A percentile compares a stretch with the other conserved stretches of the same genome.
Evolutionary conservation across 176 grass and related monocot genomes (phyloP).

Genomic region (Musa acuminata): DNA sequence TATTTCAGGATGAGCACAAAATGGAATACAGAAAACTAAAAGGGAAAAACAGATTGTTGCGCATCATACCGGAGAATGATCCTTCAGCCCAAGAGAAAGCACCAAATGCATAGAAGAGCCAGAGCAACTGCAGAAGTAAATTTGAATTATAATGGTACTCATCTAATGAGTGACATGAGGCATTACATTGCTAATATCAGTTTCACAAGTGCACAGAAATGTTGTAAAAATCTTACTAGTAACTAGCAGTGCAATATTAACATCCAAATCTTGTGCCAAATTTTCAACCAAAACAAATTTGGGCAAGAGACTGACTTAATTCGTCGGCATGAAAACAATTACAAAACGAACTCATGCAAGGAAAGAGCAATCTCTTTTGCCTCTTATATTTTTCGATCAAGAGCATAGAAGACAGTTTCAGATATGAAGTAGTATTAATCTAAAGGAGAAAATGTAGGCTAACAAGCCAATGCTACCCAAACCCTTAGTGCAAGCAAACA

Average conservation of each 20-base stretch:
- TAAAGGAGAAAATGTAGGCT: too few species aligned
- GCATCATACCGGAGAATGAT: constrained; percentile 71
- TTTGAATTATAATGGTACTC: background rate
- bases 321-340: background rate
- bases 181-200: background rate
- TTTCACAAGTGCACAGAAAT: too few species aligned
- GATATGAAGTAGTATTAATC: too few species aligned
- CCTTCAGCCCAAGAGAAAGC: constrained; percentile 83
- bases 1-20: background rate
- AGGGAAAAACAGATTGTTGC: constrained; percentile 3
- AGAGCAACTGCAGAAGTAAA: constrained; percentile 37
- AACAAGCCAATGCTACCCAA: too few species aligned
- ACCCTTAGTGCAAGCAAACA: too few species aligned
- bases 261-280: background rate
- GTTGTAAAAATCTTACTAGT: background rate
- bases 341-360: too few species aligned
- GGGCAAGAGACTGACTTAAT: background rate
- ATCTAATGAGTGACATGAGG: background rate
- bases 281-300: background rate
- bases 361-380: too few species aligned
- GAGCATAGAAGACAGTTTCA: too few species aligned
- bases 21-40: constrained; percentile 4
- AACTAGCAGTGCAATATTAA: background rate
- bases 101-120: constrained; percentile 58
- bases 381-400: too few species aligned